Conservation (phyloP, 345 rosid genomes). For the Gossypium ekmanianum region DNA sequence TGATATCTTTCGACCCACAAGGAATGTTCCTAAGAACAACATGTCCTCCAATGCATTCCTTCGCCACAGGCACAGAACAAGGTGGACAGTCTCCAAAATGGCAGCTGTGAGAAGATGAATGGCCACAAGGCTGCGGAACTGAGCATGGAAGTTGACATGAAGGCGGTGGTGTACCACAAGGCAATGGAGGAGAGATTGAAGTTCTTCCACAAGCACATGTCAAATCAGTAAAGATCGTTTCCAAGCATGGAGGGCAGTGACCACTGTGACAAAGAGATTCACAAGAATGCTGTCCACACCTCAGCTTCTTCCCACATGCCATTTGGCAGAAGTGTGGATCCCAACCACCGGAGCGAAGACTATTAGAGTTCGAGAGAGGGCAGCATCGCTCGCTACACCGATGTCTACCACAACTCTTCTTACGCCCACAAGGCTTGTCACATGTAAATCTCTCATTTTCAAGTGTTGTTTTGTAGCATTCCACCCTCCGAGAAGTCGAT, state of each 20-base stretch:
- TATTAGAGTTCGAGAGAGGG: slow-evolving; percentile 60
- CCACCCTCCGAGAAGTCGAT: slow-evolving; percentile 63
- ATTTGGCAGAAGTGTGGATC: slow-evolving; percentile 88
- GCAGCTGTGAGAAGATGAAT: slow-evolving; percentile 83
- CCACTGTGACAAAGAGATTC: slow-evolving; percentile 91
- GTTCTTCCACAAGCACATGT: slow-evolving; percentile 93
- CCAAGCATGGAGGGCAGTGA: slow-evolving; percentile 92
- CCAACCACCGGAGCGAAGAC: slow-evolving; percentile 46
- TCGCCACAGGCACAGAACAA: slow-evolving; percentile 84
- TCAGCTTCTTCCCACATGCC: slow-evolving; percentile 84
- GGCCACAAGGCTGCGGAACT: slow-evolving; percentile 82
- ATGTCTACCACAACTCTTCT: slow-evolving; percentile 92
- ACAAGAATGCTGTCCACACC: slow-evolving; percentile 91
- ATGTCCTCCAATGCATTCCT: slow-evolving; percentile 91
- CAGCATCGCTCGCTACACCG: slow-evolving; percentile 94
- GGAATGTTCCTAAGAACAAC: slow-evolving; percentile 93
- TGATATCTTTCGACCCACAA: slow-evolving; percentile 88
- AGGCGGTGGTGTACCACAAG: slow-evolving; percentile 89
- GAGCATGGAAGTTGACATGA: slow-evolving; percentile 83
- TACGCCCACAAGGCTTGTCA: slow-evolving; percentile 72
- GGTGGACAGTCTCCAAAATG: slow-evolving; percentile 98
- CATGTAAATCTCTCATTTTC: slow-evolving; percentile 61
- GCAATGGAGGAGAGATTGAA: slow-evolving; percentile 90
- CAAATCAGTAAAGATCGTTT: slow-evolving; percentile 79
- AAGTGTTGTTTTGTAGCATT: slow-evolving; percentile 57